Evolutionary conservation across 2,329 filamentous ascomycete genomes (phyloP).

Genomic region (Fusarium hainanense): DNA sequence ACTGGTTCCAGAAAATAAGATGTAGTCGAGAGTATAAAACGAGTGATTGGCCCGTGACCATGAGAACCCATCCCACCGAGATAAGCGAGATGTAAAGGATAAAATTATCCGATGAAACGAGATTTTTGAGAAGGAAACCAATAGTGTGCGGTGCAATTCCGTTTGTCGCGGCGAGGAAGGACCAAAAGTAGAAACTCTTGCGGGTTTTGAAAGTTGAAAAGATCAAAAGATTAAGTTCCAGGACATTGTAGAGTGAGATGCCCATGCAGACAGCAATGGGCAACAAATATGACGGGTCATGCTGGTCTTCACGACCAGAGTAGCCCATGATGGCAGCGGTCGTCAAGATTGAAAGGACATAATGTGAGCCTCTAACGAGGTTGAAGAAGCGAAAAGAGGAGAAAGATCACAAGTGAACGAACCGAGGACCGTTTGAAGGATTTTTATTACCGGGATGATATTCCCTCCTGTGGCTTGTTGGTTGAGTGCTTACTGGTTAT

Average conservation of each 20-base stretch:
- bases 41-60: constrained; percentile 70
- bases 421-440: background rate
- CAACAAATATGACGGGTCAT: background rate
- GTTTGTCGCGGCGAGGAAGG: constrained; percentile 48
- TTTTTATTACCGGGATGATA: constrained; percentile 3
- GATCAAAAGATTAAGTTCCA: constrained; percentile 50
- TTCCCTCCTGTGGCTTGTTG: constrained; percentile 9
- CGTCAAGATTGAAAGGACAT: background rate
- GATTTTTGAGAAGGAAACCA: constrained; percentile 60
- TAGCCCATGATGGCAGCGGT: constrained; percentile 15
- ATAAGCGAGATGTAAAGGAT: constrained; percentile 45
- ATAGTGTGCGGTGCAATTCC: constrained; percentile 51
- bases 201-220: constrained; percentile 49
- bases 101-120: constrained; percentile 14
- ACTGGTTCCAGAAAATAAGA: constrained; percentile 63
- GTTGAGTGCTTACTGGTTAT: background rate
- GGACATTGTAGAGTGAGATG: constrained; percentile 48
- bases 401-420: constrained; percentile 3
- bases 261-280: constrained; percentile 28
- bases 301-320: constrained; percentile 16
- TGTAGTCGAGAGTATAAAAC: constrained; percentile 73
- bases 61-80: constrained; percentile 51
- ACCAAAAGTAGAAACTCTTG: constrained; percentile 53
- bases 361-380: background rate
- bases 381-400: constrained; percentile 1